These are phyloP conservation scores for Pinus albicaulis DNA, from an alignment of 75 land plant genomes.

Conservation along the genomic window DNA sequence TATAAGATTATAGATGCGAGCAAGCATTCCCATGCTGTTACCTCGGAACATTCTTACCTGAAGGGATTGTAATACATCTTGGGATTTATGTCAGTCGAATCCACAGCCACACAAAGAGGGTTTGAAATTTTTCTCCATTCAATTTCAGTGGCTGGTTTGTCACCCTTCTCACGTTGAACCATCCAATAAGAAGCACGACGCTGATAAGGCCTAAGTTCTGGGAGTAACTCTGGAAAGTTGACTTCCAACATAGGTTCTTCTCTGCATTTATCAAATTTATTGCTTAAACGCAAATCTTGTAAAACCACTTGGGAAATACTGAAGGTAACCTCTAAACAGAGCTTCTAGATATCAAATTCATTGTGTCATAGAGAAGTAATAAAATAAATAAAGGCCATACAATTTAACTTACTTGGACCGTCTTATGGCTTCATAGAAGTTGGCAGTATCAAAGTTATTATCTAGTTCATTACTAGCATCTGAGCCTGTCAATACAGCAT, in stretches of 20 bases:
- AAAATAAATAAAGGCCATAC: not conserved
- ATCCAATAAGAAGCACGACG: slow-evolving; percentile 94
- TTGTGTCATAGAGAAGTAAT: not conserved
- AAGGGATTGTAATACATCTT: slow-evolving; percentile 85
- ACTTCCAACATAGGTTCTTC: slow-evolving; percentile 55
- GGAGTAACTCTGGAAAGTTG: slow-evolving; percentile 61
- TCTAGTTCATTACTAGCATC: slow-evolving; percentile 15
- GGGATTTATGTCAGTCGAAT: slow-evolving; percentile 36
- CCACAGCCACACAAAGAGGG: slow-evolving; percentile 76
- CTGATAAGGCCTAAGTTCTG: slow-evolving; percentile 87
- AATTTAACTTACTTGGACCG: slow-evolving; percentile 64
- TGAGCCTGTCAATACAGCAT: not conserved
- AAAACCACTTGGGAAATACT: not conserved
- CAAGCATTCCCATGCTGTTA: too few relatives aligned
- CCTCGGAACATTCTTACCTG: slow-evolving; percentile 41
- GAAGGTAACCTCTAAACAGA: not conserved
- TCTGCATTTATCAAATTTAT: slow-evolving; percentile 30
- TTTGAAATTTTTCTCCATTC: slow-evolving; percentile 8
- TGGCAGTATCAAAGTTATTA: slow-evolving; percentile 61
- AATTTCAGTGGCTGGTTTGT: not conserved
- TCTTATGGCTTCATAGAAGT: slow-evolving; percentile 87
- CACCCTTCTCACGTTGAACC: slow-evolving; percentile 70
- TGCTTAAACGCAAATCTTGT: slow-evolving; percentile 1
- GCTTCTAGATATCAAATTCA: not conserved
- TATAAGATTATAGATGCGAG: too few relatives aligned